Conservation (phyloP, 306 rosid genomes). For the Rubus idaeus region DNA sequence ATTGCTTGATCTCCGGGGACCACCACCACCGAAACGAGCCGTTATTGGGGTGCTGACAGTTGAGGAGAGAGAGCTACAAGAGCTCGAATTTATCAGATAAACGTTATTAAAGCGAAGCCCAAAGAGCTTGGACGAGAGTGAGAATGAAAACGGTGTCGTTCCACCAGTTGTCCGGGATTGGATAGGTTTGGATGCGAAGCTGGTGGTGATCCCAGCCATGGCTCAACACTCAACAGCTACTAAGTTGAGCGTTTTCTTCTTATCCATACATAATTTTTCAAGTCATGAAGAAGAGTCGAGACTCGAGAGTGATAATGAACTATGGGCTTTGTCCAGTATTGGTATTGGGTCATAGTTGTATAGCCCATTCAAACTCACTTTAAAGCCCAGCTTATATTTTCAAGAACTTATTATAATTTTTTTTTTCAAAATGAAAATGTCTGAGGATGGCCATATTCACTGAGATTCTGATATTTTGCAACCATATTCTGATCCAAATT, state of each 20-base stretch:
- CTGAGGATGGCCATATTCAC: no score
- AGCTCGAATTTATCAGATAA: constrained; percentile 27
- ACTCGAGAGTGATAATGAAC: background rate
- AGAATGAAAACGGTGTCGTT: constrained; percentile 26
- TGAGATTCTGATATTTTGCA: no score
- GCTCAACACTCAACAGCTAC: constrained; percentile 5
- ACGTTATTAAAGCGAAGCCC: constrained; percentile 43
- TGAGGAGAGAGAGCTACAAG: constrained; percentile 28
- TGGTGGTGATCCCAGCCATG: constrained; percentile 79
- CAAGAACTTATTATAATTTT: no score
- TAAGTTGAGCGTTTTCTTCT: background rate
- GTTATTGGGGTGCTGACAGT: constrained; percentile 28
- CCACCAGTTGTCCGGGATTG: constrained; percentile 22
- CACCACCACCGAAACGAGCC: constrained; percentile 58
- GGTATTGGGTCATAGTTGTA: background rate
- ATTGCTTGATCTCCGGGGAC: constrained; percentile 40
- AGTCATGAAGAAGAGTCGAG: background rate
- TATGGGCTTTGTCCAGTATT: constrained; percentile 10
- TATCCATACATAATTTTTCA: constrained; percentile 31
- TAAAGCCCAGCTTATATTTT: background rate
- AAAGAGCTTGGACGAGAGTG: constrained; percentile 51
- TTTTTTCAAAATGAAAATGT: no score
- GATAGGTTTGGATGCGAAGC: constrained; percentile 46
- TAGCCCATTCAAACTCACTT: background rate
- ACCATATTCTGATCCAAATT: no score